These are phyloP conservation scores for Podospora conica DNA, from an alignment of 495 filamentous ascomycete genomes.

Conservation along the genomic window DNA sequence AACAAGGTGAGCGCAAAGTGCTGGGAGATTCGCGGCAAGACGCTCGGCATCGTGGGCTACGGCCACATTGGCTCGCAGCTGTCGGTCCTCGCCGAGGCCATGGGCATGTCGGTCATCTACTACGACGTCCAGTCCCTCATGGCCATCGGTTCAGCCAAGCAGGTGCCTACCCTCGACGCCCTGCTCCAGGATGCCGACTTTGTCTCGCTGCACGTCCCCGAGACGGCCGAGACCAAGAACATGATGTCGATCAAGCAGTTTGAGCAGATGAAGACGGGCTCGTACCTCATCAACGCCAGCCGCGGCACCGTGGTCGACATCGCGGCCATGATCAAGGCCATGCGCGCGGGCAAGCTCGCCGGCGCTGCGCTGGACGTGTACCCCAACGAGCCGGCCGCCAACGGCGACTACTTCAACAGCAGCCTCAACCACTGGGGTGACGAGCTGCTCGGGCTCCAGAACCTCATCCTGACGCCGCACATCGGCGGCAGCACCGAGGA, in stretches of 20 bases:
- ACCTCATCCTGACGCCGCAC: constrained; percentile 91
- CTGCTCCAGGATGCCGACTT: constrained; percentile 82
- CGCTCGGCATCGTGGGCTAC: constrained; percentile 92
- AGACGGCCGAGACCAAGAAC: constrained; percentile 82
- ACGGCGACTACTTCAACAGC: constrained; percentile 90
- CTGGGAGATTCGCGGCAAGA: constrained; percentile 98
- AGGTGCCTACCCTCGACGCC: constrained; percentile 68
- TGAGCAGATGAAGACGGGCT: constrained; percentile 81
- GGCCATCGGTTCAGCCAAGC: constrained; percentile 79
- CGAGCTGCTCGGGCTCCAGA: constrained; percentile 78
- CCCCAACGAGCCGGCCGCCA: constrained; percentile 85
- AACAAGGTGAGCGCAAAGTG: constrained; percentile 95
- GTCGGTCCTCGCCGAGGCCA: constrained; percentile 90
- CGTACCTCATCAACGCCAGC: constrained; percentile 93
- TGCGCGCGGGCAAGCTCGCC: constrained; percentile 81
- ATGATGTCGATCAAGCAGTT: constrained; percentile 77
- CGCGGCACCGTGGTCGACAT: constrained; percentile 94
- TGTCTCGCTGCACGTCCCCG: constrained; percentile 89
- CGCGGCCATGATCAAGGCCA: constrained; percentile 81
- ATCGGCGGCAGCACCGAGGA: constrained; percentile 98
- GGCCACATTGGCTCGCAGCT: constrained; percentile 97
- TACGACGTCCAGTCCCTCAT: constrained; percentile 91
- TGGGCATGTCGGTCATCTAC: constrained; percentile 97
- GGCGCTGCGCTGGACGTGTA: constrained; percentile 96
- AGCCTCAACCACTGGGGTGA: constrained; percentile 81